Evolutionary conservation across 2,329 filamentous ascomycete genomes (phyloP).

Genomic region (Penicillium sp.): DNA sequence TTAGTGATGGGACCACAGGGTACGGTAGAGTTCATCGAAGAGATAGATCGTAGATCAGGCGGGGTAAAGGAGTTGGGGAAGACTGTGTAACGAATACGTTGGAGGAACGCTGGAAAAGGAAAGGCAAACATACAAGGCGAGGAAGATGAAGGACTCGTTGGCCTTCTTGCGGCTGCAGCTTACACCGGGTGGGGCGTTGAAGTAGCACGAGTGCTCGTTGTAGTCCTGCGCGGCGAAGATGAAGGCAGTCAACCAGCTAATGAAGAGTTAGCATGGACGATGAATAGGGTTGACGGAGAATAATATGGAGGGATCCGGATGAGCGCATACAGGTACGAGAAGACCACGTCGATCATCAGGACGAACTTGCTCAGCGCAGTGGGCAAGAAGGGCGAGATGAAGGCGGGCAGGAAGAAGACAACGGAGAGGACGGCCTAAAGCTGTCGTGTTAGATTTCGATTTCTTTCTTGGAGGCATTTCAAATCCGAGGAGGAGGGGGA

Average conservation of each 20-base stretch:
- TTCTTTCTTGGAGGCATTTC: background rate
- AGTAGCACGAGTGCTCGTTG: slow-evolving; percentile 33
- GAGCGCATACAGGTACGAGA: slow-evolving; percentile 48
- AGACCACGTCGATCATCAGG: slow-evolving; percentile 46
- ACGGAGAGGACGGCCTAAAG: slow-evolving; percentile 38
- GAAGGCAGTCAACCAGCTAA: slow-evolving; percentile 51
- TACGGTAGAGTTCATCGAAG: background rate
- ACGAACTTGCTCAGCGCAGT: slow-evolving; percentile 40
- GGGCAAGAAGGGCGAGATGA: slow-evolving; percentile 45
- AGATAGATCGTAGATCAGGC: background rate
- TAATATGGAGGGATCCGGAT: background rate
- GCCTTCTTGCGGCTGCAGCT: slow-evolving; percentile 43
- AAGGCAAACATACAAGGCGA: slow-evolving; percentile 45
- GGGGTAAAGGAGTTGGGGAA: background rate
- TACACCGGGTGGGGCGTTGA: slow-evolving; percentile 35
- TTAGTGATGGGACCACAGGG: background rate
- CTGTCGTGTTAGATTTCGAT: slow-evolving; percentile 2
- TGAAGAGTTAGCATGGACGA: background rate
- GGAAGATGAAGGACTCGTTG: slow-evolving; percentile 49
- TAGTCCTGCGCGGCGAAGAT: slow-evolving; percentile 53
- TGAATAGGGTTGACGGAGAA: background rate
- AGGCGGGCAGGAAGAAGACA: slow-evolving; percentile 46
- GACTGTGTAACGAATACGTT: background rate
- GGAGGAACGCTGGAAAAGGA: background rate
- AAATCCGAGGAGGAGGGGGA: background rate